Evolutionary conservation across 1,139 yeast species (phyloP).

Genomic region (Entelexis paramagnoliae): DNA sequence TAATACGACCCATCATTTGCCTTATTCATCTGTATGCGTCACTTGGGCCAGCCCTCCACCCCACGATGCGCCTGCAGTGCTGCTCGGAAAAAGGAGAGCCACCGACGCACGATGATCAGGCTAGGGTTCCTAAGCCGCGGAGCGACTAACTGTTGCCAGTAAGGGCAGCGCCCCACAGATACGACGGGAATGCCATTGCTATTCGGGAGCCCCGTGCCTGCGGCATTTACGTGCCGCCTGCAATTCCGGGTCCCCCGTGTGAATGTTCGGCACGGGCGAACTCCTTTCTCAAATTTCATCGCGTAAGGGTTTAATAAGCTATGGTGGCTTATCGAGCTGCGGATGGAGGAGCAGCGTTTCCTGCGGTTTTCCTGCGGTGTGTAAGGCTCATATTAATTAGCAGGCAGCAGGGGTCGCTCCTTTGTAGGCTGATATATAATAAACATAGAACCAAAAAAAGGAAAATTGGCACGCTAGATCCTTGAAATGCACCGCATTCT

Average conservation of each 20-base stretch:
- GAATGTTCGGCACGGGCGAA: too few relatives aligned
- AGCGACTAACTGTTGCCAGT: background rate
- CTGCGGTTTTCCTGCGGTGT: conserved; percentile 4
- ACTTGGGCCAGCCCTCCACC: background rate
- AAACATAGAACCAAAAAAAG: background rate
- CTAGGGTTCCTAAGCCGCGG: background rate
- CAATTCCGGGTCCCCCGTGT: too few relatives aligned
- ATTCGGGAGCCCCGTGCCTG: too few relatives aligned
- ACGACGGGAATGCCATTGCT: too few relatives aligned
- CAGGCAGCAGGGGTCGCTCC: background rate
- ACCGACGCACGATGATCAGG: background rate
- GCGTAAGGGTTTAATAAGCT: background rate
- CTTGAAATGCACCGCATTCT: background rate
- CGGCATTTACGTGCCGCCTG: too few relatives aligned
- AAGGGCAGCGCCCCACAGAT: too few relatives aligned
- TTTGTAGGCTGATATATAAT: background rate
- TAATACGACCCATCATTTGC: too few relatives aligned
- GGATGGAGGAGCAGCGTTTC: background rate
- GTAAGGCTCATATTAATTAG: background rate
- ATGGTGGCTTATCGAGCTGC: conserved; percentile 3
- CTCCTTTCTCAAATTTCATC: background rate
- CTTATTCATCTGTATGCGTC: background rate
- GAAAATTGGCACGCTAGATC: background rate
- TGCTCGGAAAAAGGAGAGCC: background rate
- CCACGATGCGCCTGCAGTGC: background rate